Base-by-base conservation (phyloP, 1,139 yeast species). In the Pneumocystis carinii region DNA sequence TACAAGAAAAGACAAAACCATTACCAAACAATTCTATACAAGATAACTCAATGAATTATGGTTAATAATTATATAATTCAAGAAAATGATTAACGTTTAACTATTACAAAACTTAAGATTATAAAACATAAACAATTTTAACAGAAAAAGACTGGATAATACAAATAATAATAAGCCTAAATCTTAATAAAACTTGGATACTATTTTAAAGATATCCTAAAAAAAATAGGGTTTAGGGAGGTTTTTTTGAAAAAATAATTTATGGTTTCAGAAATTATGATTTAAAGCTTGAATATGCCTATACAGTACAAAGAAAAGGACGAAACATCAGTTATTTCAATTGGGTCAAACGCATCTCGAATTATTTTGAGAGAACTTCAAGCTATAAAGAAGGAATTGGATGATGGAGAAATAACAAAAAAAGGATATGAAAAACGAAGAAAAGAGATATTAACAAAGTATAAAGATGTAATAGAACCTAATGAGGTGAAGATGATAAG, bases 361-460 rank as follows among this genome's bases (percentile, higher is more conserved):
- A 24, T 48, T 3, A 12, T 48, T 24, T 48, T 24, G 12, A 29
- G 27, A 19, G 32, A 48, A 48, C 32, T 48, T 48, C 27, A 48
- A 12, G 2, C 32, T 12, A 15, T 48, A 8, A 48, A 48, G 27
- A 48, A 48, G 29, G 39, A 58, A 39, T 15, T 38, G 14, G 60
- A 58, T 10, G 87, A 85, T 59, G 90, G 87, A 1, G 84, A 83
- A 65, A 75, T 85, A 64, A 85, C 90, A 0, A 83, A 79, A 62
- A 85, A 84, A 71, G 90, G 90, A 1, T 85, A 83, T 70, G 75
- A 77, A 59, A 83, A 81, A 68, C 83, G 82, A 66, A 74, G 87
- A 63, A 78, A 78, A 57, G 77, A 74, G 65, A 68, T 82, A n/a
- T 70, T 81, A 36, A 72, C 75, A 1, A 69, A 70, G 17, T 68